Evolutionary conservation across 1,284 basidiomycete genomes (phyloP).

Genomic region (Leccinum subfulvum): DNA sequence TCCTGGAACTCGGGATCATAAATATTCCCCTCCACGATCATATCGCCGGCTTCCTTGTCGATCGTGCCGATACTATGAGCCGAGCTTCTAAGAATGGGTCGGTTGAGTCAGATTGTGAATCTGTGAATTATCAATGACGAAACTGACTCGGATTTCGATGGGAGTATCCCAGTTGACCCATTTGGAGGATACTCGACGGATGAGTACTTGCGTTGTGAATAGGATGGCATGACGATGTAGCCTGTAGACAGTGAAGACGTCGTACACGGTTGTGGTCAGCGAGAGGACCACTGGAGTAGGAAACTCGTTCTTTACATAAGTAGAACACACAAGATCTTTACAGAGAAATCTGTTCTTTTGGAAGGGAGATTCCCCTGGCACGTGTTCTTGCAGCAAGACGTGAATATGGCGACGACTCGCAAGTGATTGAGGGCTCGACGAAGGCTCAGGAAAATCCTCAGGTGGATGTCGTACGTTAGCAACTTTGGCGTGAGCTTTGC

Average conservation of each 20-base stretch:
- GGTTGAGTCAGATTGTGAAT: conserved; percentile 1
- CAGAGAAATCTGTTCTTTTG: too few relatives aligned
- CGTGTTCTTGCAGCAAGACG: conserved; percentile 88
- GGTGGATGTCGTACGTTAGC: conserved; percentile 55
- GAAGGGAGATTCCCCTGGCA: conserved; percentile 41
- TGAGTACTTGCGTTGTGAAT: conserved; percentile 29
- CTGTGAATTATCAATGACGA: background rate
- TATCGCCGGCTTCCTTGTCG: conserved; percentile 21
- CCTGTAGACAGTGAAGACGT: background rate
- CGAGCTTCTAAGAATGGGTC: conserved; percentile 21
- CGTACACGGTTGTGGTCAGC: background rate
- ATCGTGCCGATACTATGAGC: conserved; percentile 24
- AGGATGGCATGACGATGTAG: conserved; percentile 6
- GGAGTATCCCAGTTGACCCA: conserved; percentile 31
- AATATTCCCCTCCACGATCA: conserved; percentile 27
- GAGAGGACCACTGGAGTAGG: background rate
- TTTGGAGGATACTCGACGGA: conserved; percentile 23
- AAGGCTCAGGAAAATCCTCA: conserved; percentile 35
- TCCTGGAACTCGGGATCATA: conserved; percentile 27
- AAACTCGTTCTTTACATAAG: conserved; percentile 3
- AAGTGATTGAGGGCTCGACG: conserved; percentile 53
- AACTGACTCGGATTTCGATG: conserved; percentile 20
- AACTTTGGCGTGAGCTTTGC: conserved; percentile 83
- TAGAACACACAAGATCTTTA: background rate
- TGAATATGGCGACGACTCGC: conserved; percentile 62